Base-by-base conservation (phyloP, 2,329 filamentous ascomycete species). In the Nemania diffusa region DNA sequence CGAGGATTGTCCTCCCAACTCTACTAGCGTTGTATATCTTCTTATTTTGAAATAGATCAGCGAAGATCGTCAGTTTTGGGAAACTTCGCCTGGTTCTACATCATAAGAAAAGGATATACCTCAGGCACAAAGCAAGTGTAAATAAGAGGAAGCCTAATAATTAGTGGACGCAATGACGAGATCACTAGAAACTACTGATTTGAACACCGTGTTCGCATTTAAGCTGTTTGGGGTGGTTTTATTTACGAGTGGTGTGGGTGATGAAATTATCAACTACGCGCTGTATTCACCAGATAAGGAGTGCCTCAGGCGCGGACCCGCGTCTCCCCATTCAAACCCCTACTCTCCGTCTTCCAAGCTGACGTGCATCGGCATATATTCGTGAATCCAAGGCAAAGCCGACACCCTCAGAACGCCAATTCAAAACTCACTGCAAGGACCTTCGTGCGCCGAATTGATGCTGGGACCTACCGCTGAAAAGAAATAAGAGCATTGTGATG, bases 361-460 rank as follows among this genome's bases (percentile, higher is more conserved):
- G 53, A 42, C 46, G 46, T 40, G 22, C 26, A 53, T 51, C 34
- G 26, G 46, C 61, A 32, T 64, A 57, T 17, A 60, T 52, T 67
- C 50, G 34, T 56, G 40, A 32, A 52, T 57, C 24, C 60, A 59
- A 59, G 13, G 29, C 8, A 37, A 34, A 48, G 3, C 2, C 32
- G 17, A 42, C 9, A 58, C 46, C 53, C 24, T n/a, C 8, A 42
- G 51, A 62, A 59, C 64, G 55, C 67, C 55, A n/a, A 15, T 65
- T n/a, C 44, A 58, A 57, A 46, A 46, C 11, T 26, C n/a, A 32
- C 37, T 58, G 50, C 24, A 29, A 11, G 22, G 56, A 63, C 42
- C 61, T 37, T 64, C n/a, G n/a, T 68, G 55, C 65, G 68, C 66
- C 69, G 42, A 37, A 51, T 34, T 34, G 22, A 69, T 71, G 65